Percentiles rank a stretch among this genome's conserved stretches.
phyloP scores from a whole-genome alignment of 495 filamentous ascomycete species.

The Penicillium arizonense region DNA sequence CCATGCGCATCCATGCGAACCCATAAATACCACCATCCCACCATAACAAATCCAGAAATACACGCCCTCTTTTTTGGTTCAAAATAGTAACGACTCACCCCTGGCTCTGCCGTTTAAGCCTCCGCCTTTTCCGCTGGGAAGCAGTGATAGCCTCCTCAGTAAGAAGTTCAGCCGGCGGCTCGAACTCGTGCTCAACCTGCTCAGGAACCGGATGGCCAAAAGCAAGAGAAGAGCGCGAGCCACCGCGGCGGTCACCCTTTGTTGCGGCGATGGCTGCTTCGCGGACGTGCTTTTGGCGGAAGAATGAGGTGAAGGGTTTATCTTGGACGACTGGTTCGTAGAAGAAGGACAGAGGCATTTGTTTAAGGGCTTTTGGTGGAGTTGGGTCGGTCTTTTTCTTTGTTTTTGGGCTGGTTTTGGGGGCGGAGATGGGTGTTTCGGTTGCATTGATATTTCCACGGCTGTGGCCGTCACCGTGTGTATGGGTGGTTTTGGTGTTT shows the following conservation, averaged over 20 bases:
- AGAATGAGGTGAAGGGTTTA: slow-evolving; percentile 84
- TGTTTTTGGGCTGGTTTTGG: neutral
- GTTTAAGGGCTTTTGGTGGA: slow-evolving; percentile 12
- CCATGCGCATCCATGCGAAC: neutral
- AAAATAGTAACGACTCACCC: slow-evolving; percentile 2
- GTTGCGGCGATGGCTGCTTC: slow-evolving; percentile 63
- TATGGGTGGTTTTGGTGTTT: slow-evolving; percentile 8
- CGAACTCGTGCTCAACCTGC: slow-evolving; percentile 64
- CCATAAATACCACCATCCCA: neutral
- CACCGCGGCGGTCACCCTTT: slow-evolving; percentile 41
- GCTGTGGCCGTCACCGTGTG: slow-evolving; percentile 8
- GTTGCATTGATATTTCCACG: slow-evolving; percentile 14
- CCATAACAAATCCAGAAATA: neutral
- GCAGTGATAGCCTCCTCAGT: slow-evolving; percentile 66
- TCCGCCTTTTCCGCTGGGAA: slow-evolving; percentile 59
- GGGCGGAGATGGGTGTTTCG: neutral
- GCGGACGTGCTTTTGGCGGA: slow-evolving; percentile 70
- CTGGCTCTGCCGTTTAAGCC: slow-evolving; percentile 38
- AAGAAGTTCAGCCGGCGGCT: slow-evolving; percentile 66
- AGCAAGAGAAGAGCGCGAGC: slow-evolving; percentile 48
- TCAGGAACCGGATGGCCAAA: slow-evolving; percentile 86
- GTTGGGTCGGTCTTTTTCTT: slow-evolving; percentile 30
- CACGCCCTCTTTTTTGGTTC: neutral
- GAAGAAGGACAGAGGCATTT: slow-evolving; percentile 3
- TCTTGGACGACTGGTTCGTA: slow-evolving; percentile 33